phyloP scores from a whole-genome alignment of 2,329 filamentous ascomycete genomes.

The Botrytis paeoniae region DNA sequence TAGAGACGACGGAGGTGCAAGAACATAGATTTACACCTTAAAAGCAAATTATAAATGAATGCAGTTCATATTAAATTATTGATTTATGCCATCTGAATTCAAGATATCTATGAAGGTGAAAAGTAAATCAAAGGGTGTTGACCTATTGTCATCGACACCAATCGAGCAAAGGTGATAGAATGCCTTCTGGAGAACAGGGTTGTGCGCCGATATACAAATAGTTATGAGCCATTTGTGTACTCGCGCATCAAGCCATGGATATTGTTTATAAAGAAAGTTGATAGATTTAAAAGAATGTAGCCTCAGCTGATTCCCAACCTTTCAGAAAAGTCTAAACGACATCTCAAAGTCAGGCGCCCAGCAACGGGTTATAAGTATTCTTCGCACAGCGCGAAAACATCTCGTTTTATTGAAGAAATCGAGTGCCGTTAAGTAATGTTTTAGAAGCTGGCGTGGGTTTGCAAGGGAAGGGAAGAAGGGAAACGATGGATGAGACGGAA shows the following conservation, averaged over 20 bases:
- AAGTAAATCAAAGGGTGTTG: background rate
- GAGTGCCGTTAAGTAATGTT: conserved; percentile 25
- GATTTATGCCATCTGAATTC: background rate
- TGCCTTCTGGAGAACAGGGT: too few species aligned
- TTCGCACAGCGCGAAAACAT: conserved; percentile 70
- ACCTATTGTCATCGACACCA: background rate
- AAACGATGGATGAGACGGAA: background rate
- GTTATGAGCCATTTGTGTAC: background rate
- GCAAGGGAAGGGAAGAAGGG: background rate
- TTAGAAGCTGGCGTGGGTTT: conserved; percentile 22
- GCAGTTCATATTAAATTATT: background rate
- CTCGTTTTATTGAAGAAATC: conserved; percentile 42
- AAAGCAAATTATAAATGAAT: background rate
- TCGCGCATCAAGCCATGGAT: background rate
- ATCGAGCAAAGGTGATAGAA: background rate
- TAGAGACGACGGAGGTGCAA: background rate
- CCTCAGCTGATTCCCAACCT: conserved; percentile 71
- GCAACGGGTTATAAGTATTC: conserved; percentile 61
- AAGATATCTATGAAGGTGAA: background rate
- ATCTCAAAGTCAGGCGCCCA: conserved; percentile 69
- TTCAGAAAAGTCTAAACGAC: conserved; percentile 61
- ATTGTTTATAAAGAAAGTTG: background rate
- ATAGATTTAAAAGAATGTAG: conserved; percentile 45
- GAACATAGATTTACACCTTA: background rate
- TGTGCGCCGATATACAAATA: too few species aligned